A percentile compares a stretch with the other conserved stretches of the same genome.
Evolutionary conservation across 257 asterid genomes (phyloP).

Genomic region (Leonotis leonurus): DNA sequence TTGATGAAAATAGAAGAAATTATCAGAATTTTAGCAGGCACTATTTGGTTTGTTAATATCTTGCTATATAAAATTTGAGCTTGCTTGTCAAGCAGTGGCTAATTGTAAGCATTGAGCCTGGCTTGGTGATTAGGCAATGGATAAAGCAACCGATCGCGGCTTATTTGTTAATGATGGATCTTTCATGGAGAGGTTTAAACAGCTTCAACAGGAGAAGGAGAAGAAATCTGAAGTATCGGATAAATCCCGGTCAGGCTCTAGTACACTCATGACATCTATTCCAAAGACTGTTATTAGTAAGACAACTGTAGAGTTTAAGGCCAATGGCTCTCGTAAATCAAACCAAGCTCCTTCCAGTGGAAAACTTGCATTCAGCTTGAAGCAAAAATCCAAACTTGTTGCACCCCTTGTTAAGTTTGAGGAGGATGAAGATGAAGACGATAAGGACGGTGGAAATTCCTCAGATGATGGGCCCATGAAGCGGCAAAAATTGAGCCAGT

Average conservation of each 20-base stretch:
- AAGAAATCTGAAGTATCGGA: conserved; percentile 32
- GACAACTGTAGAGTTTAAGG: conserved; percentile 35
- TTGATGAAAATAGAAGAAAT: neutral
- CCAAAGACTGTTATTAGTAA: conserved; percentile 63
- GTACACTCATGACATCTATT: conserved; percentile 37
- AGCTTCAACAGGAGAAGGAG: conserved; percentile 72
- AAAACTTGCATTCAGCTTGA: conserved; percentile 90
- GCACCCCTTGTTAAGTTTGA: conserved; percentile 65
- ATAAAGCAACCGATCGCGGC: conserved; percentile 50
- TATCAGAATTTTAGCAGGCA: neutral
- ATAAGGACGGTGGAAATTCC: conserved; percentile 47
- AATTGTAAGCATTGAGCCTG: conserved; percentile 32
- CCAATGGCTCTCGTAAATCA: conserved; percentile 32
- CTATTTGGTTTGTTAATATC: conserved; percentile 21
- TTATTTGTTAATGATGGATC: conserved; percentile 92
- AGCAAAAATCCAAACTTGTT: conserved; percentile 70
- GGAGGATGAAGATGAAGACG: conserved; percentile 74
- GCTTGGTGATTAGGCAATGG: conserved; percentile 51
- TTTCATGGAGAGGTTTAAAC: conserved; percentile 94
- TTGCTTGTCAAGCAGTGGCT: conserved; percentile 65
- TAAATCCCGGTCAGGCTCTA: conserved; percentile 39
- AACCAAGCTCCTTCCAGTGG: conserved; percentile 50
- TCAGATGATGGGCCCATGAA: conserved; percentile 59
- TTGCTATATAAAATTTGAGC: conserved; percentile 55
- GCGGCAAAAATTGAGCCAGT: conserved; percentile 55